Evolutionary conservation across 2,329 filamentous ascomycete genomes (phyloP), one percentile per base, ranked within the genome.

Genomic region (Botryotinia calthae): DNA sequence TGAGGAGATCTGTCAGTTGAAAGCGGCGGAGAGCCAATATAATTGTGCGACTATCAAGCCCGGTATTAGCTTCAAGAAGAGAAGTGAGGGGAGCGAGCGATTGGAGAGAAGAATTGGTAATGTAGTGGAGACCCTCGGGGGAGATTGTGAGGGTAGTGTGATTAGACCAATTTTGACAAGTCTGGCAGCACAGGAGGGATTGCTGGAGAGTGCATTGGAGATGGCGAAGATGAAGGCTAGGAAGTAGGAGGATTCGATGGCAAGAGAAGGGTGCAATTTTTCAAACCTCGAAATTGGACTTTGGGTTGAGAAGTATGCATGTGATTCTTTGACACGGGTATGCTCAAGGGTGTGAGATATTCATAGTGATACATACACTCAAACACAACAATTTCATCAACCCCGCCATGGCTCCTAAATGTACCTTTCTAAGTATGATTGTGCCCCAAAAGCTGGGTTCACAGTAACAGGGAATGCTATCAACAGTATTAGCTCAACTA

Each of bases 11-110:
- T 89, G 87, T 76, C 82, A 84, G 75, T 76, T 89, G 42, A 82
- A 87, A n/a, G 86, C 84, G 1, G 86, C 82, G 14, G 82, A 87
- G 62, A 82, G 84, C 40, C 83, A 88, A 79, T 83, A 87, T 77
- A 87, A 87, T 77, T 74, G 74, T 77, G 75, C 65, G 28, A 74
- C 63, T 20, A 62, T 77, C 14, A 75, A 31, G 14, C 67, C 73
- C 20, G 74, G 74, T 1, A 72, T 75, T 37, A 42, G 61, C 48
- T 73, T 73, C 54, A 70, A 42, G 12, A 76, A 73, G 69, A 58
- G 72, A 42, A 70, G 73, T 37, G 72, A 74, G 20, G 34, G 34
- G 6, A 44, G 37, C 8, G 70, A 25, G 4, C 28, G 12, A 2
- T 48, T 75, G 12, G 69, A 70, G 25, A 64, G 70, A 20, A 44